These are phyloP conservation scores for Rhododendron molle DNA, from an alignment of 148 eudicot species.

Conservation along the genomic window DNA sequence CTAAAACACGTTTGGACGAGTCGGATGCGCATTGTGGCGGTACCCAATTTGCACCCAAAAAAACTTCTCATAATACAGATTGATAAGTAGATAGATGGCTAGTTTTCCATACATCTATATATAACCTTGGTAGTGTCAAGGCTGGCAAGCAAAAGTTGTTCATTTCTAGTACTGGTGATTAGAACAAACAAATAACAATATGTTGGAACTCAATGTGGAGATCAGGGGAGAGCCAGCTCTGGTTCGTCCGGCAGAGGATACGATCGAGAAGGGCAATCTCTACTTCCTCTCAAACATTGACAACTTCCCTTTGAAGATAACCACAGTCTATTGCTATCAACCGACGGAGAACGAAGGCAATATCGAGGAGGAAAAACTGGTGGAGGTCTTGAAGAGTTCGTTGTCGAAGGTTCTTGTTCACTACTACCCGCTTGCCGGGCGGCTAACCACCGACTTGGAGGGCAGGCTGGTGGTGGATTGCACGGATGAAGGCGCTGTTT, in stretches of 20 bases:
- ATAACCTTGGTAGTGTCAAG: neutral
- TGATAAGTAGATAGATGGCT: neutral
- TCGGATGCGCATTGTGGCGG: no score
- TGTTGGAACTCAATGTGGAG: neutral
- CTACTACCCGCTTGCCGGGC: neutral
- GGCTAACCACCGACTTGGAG: neutral
- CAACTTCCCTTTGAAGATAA: neutral
- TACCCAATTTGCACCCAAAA: no score
- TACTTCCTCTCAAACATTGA: neutral
- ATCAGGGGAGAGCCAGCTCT: neutral
- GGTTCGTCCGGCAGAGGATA: neutral
- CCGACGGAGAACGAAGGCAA: neutral
- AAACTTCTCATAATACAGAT: no score
- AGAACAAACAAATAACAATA: no score
- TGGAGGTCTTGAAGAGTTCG: neutral
- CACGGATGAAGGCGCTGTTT: neutral
- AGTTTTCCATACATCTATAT: neutral
- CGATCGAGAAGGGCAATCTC: neutral
- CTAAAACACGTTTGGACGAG: no score
- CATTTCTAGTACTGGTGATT: neutral
- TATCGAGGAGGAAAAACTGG: neutral
- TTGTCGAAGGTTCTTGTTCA: neutral
- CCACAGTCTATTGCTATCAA: neutral
- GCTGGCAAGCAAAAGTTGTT: neutral
- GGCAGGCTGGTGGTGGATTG: neutral